Conservation (phyloP, 2,329 filamentous ascomycete species). For the Colletotrichum tabaci region DNA sequence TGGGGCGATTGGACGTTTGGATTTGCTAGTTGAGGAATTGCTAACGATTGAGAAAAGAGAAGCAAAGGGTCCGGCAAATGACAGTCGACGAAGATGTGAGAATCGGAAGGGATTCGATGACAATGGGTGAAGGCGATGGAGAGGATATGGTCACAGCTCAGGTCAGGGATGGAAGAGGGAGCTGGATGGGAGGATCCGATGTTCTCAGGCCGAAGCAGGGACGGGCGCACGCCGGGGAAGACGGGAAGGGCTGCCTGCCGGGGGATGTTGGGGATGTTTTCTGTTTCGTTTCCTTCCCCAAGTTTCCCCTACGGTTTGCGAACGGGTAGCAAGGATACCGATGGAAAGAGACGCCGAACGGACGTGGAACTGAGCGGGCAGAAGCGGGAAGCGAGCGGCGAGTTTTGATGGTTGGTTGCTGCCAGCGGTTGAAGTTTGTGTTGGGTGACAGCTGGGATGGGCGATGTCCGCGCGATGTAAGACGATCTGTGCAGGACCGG, state of each 20-base stretch:
- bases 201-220: slow-evolving; percentile 21
- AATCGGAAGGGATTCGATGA: slow-evolving; percentile 12
- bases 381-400: neutral
- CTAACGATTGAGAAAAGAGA: slow-evolving; percentile 4
- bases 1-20: neutral
- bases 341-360: slow-evolving; percentile 1
- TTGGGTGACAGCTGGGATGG: neutral
- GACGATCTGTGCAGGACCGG: neutral
- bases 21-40: neutral
- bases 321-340: neutral
- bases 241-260: slow-evolving; percentile 31
- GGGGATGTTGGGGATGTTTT: neutral
- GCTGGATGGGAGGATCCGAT: slow-evolving; percentile 17
- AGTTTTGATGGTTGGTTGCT: slow-evolving; percentile 9
- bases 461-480: neutral
- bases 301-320: slow-evolving; percentile 9
- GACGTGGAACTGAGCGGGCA: slow-evolving; percentile 17
- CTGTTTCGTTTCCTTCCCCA: slow-evolving; percentile 37
- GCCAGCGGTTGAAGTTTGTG: slow-evolving; percentile 5
- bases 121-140: neutral
- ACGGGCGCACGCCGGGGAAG: slow-evolving; percentile 26
- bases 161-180: slow-evolving; percentile 7
- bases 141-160: neutral
- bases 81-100: slow-evolving; percentile 6
- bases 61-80: neutral